These are phyloP conservation scores for Patellifolia procumbens DNA, from an alignment of 179 eudicot species.

Conservation along the genomic window DNA sequence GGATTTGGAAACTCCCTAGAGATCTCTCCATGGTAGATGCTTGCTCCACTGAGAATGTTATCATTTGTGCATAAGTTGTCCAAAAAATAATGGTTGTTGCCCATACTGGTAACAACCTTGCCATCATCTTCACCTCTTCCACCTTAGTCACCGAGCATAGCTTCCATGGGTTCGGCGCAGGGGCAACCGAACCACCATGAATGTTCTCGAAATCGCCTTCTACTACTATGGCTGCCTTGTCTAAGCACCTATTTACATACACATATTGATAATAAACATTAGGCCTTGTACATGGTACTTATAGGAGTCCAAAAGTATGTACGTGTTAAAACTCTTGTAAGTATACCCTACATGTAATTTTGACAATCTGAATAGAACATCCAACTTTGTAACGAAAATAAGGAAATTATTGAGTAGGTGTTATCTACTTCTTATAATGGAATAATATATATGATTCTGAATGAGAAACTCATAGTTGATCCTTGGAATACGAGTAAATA, in stretches of 20 bases:
- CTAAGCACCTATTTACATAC: slow-evolving; percentile 51
- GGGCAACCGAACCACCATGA: not conserved
- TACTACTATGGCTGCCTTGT: slow-evolving; percentile 80
- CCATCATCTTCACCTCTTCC: slow-evolving; percentile 93
- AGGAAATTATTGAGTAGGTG: too few species aligned
- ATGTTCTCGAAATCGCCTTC: slow-evolving; percentile 52
- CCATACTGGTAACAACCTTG: slow-evolving; percentile 69
- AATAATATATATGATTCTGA: too few species aligned
- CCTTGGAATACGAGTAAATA: not conserved
- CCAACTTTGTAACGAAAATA: too few species aligned
- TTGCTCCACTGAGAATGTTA: slow-evolving; percentile 85
- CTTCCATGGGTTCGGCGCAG: slow-evolving; percentile 65
- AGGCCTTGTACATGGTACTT: not conserved
- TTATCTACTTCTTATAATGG: too few species aligned
- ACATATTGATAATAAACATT: not conserved
- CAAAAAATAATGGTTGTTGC: slow-evolving; percentile 89
- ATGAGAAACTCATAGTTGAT: not conserved
- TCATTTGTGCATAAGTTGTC: slow-evolving; percentile 91
- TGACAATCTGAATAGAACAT: too few species aligned
- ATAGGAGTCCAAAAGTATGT: not conserved
- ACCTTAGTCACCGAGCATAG: slow-evolving; percentile 69
- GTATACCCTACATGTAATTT: too few species aligned
- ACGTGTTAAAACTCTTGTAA: too few species aligned
- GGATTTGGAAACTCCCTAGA: slow-evolving; percentile 68
- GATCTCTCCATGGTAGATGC: slow-evolving; percentile 80